These are phyloP conservation scores for Globisporangium cederbergense DNA, from an alignment of 352 stramenopile genomes.

Conservation along the genomic window DNA sequence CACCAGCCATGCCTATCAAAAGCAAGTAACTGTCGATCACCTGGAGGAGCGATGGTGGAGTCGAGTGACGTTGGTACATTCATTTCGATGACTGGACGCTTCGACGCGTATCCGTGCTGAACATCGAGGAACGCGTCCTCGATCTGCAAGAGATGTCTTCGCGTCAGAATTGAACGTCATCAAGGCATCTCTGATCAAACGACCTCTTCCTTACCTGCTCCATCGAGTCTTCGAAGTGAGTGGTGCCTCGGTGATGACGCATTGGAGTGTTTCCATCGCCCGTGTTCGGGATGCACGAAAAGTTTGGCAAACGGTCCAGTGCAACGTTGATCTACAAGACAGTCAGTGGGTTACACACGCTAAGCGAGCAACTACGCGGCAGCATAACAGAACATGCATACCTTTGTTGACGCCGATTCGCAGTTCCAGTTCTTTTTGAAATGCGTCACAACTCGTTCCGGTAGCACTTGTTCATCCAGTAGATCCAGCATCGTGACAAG, in stretches of 20 bases:
- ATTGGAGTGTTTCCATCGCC: constrained; percentile 55
- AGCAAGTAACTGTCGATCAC: constrained; percentile 18
- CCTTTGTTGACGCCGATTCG: constrained; percentile 78
- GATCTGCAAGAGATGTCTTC: constrained; percentile 45
- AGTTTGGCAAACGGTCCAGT: constrained; percentile 79
- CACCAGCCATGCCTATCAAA: too few relatives aligned
- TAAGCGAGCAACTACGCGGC: background rate
- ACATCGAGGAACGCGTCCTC: constrained; percentile 85
- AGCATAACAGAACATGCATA: constrained; percentile 14
- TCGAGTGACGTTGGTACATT: constrained; percentile 88
- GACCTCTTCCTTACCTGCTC: constrained; percentile 33
- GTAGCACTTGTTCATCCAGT: constrained; percentile 51
- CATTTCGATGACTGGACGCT: constrained; percentile 88
- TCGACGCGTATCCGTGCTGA: constrained; percentile 61
- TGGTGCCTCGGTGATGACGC: constrained; percentile 84
- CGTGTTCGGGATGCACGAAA: constrained; percentile 71
- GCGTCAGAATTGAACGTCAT: background rate
- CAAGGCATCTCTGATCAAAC: background rate
- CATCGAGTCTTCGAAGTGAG: constrained; percentile 85
- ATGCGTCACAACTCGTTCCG: constrained; percentile 56
- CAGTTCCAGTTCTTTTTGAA: constrained; percentile 81
- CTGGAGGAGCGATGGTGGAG: constrained; percentile 63
- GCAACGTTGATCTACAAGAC: constrained; percentile 85
- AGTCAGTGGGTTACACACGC: background rate
- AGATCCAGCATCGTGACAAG: constrained; percentile 82